Conservation (phyloP, 1,139 yeast genomes). For the Suhomyces atakaporum region DNA sequence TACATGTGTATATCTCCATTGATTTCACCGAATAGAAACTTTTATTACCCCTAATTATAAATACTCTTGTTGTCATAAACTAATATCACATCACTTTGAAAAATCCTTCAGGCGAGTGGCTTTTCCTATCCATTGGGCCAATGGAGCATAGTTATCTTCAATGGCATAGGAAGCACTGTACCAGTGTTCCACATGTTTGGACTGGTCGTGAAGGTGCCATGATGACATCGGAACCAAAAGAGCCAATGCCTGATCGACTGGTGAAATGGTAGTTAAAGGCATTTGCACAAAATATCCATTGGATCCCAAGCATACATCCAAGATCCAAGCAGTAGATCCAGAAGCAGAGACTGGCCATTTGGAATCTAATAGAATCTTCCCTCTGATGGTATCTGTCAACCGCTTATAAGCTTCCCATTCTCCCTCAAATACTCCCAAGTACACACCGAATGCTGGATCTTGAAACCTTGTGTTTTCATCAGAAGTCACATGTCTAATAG, state of each 20-base stretch:
- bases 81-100: conserved; percentile 2
- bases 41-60: too few species aligned
- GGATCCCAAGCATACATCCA: conserved; percentile 8
- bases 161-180: conserved; percentile 6
- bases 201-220: conserved; percentile 12
- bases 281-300: conserved; percentile 10
- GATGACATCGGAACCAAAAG: conserved; percentile 12
- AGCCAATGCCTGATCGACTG: conserved; percentile 10
- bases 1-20: too few species aligned
- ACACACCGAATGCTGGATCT: conserved; percentile 8
- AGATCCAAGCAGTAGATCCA: conserved; percentile 11
- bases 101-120: conserved; percentile 9
- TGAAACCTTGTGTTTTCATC: conserved; percentile 5
- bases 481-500: conserved; percentile 6
- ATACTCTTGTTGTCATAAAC: too few species aligned
- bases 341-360: conserved; percentile 9
- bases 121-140: conserved; percentile 9
- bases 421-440: conserved; percentile 8
- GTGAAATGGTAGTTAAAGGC: conserved; percentile 9
- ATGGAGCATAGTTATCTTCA: conserved; percentile 3
- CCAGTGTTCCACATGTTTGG: conserved; percentile 9
- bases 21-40: too few species aligned
- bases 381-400: conserved; percentile 6
- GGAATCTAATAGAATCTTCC: conserved; percentile 6
- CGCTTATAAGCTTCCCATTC: conserved; percentile 11